These are phyloP conservation scores for Arachis monticola DNA, from an alignment of 331 rosid genomes.

Conservation along the genomic window DNA sequence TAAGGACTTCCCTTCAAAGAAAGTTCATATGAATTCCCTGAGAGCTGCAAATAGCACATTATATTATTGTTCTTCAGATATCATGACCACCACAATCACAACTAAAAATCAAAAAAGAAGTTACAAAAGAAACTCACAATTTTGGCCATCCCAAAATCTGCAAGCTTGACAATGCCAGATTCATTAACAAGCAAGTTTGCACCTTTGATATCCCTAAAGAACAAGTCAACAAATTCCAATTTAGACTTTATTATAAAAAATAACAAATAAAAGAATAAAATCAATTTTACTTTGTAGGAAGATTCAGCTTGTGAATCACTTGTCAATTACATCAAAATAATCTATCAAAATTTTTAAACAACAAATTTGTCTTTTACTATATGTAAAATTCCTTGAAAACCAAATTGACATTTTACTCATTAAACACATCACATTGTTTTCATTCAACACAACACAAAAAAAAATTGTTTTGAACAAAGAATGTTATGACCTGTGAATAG, in stretches of 20 bases:
- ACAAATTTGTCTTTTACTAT: no score
- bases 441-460: no score
- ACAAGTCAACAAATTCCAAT: constrained; percentile 28
- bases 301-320: constrained; percentile 21
- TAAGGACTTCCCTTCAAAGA: constrained; percentile 95
- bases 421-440: no score
- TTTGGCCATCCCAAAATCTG: constrained; percentile 98
- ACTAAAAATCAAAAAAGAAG: background rate
- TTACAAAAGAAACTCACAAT: constrained; percentile 60
- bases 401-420: no score
- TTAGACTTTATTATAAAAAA: constrained; percentile 21
- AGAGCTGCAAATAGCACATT: constrained; percentile 57
- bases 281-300: constrained; percentile 1
- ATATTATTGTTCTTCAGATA: constrained; percentile 29
- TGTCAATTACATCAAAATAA: background rate
- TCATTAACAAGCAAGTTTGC: constrained; percentile 93
- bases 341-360: no score
- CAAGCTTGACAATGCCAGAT: constrained; percentile 86
- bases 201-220: constrained; percentile 90
- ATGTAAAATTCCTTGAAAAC: no score
- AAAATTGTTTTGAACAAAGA: no score
- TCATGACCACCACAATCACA: constrained; percentile 29
- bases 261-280: background rate
- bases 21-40: constrained; percentile 71
- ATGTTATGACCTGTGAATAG: constrained; percentile 77